Conservation (phyloP, 495 filamentous ascomycete species). For the Geoglossum glabrum region DNA sequence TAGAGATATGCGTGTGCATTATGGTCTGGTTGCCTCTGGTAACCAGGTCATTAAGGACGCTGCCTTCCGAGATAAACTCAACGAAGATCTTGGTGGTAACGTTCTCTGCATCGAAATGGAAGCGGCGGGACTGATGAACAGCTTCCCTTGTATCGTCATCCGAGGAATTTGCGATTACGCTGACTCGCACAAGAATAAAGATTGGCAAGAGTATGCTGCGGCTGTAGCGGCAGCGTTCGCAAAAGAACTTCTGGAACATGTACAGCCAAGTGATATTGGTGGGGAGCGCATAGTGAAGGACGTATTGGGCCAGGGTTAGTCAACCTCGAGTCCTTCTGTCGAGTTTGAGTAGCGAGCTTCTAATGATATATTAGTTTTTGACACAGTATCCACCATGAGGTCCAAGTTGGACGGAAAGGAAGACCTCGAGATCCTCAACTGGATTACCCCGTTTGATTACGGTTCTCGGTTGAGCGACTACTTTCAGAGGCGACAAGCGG, state of each 20-base stretch:
- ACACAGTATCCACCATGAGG: too few species aligned
- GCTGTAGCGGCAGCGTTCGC: not conserved
- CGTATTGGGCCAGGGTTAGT: too few species aligned
- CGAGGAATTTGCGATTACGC: not conserved
- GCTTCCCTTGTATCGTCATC: not conserved
- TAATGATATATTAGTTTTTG: too few species aligned
- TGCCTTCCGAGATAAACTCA: not conserved
- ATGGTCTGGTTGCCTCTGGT: not conserved
- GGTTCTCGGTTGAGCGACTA: too few species aligned
- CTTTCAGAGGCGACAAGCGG: too few species aligned
- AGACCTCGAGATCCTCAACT: not conserved
- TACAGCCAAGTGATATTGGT: too few species aligned
- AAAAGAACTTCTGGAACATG: not conserved
- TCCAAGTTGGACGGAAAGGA: too few species aligned
- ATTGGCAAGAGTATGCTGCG: not conserved
- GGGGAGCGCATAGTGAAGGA: too few species aligned
- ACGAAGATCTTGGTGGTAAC: not conserved
- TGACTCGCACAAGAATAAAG: not conserved
- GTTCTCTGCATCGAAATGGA: not conserved
- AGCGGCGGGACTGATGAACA: not conserved
- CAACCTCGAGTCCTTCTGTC: too few species aligned
- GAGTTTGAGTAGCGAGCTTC: too few species aligned
- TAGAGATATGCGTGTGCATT: too few species aligned
- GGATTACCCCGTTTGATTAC: not conserved
- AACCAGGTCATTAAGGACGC: not conserved